These are phyloP conservation scores for Vigna radiata DNA, from an alignment of 306 rosid genomes.

Conservation along the genomic window DNA sequence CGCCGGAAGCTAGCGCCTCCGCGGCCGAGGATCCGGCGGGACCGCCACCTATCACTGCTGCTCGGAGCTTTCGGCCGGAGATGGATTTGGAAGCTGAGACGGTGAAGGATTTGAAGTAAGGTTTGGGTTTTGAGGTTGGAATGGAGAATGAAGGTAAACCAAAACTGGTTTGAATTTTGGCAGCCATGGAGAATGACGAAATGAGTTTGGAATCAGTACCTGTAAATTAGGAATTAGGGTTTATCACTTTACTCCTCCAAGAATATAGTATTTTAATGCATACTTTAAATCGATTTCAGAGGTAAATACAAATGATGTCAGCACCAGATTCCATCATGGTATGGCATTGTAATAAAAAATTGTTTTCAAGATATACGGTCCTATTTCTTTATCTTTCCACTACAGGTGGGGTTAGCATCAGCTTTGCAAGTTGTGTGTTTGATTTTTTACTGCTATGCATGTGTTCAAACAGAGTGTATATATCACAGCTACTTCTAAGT, in stretches of 20 bases:
- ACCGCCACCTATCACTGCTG: slow-evolving; percentile 87
- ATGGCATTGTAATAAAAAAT: neutral
- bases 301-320: slow-evolving; percentile 42
- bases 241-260: neutral
- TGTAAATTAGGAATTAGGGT: slow-evolving; percentile 23
- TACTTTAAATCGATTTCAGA: slow-evolving; percentile 17
- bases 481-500: neutral
- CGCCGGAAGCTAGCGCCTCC: slow-evolving; percentile 81
- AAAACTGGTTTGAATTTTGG: slow-evolving; percentile 40
- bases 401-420: neutral
- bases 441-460: too few species aligned
- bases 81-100: slow-evolving; percentile 57
- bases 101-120: slow-evolving; percentile 9
- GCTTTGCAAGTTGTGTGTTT: neutral
- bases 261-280: slow-evolving; percentile 15
- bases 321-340: slow-evolving; percentile 34
- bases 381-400: neutral
- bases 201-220: neutral
- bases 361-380: neutral
- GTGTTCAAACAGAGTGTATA: too few species aligned
- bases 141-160: slow-evolving; percentile 36
- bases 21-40: slow-evolving; percentile 96
- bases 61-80: slow-evolving; percentile 82
- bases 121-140: slow-evolving; percentile 30
- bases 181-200: slow-evolving; percentile 50